A percentile compares a stretch with the other conserved stretches of the same genome.
phyloP scores from a whole-genome alignment of 345 rosid genomes.

The Turritis glabra region DNA sequence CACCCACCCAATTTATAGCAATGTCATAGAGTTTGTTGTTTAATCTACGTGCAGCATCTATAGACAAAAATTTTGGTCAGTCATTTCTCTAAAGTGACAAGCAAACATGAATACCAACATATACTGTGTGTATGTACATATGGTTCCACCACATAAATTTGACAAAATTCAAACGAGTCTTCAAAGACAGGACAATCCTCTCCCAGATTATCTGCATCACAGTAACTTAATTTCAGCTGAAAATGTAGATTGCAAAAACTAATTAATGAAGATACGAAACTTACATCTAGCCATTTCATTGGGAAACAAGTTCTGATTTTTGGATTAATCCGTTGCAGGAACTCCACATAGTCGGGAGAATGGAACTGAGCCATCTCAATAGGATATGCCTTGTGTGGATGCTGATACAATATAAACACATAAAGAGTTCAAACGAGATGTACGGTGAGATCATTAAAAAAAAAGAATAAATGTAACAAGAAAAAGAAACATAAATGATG shows the following conservation, averaged over 20 bases:
- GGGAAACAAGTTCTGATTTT: constrained; percentile 63
- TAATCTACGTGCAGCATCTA: constrained; percentile 94
- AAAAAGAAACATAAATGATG: neutral
- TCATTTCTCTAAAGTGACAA: neutral
- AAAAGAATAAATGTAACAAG: neutral
- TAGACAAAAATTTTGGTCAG: constrained; percentile 15
- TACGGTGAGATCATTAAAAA: neutral
- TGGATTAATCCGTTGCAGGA: constrained; percentile 80
- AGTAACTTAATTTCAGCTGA: neutral
- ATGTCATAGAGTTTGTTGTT: constrained; percentile 92
- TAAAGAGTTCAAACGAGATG: neutral
- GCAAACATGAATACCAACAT: neutral
- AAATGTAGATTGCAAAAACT: neutral
- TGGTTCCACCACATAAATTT: constrained; percentile 97
- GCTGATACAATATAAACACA: constrained; percentile 48
- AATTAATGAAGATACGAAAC: constrained; percentile 5
- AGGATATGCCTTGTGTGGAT: constrained; percentile 98
- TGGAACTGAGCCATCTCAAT: constrained; percentile 97
- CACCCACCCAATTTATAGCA: constrained; percentile 99
- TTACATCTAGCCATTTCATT: constrained; percentile 71
- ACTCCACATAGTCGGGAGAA: constrained; percentile 90
- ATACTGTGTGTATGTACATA: constrained; percentile 57
- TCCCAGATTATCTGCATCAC: constrained; percentile 76
- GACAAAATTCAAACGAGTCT: constrained; percentile 94
- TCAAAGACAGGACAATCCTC: constrained; percentile 99